Evolutionary conservation across 2,329 filamentous ascomycete genomes (phyloP), one percentile per base, ranked within the genome.

Genomic region (Colletotrichum sidae): DNA sequence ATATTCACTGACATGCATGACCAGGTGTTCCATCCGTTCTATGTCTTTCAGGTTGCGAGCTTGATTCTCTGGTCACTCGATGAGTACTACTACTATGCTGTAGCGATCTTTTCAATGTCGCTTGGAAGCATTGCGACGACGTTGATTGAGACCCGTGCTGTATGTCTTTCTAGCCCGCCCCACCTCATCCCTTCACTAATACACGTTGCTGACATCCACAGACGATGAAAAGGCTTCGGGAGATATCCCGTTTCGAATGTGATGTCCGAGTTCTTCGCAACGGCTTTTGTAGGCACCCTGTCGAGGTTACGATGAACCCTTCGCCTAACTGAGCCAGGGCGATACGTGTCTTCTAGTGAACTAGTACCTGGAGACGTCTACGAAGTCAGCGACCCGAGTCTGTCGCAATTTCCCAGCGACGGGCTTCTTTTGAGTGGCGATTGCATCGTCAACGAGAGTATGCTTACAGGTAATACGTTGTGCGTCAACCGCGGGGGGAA

Each of bases 361-460:
- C 85, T 99, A 25, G 94, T 97, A 9, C 96, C 96, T 1, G 96
- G 96, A 38, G 96, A 99, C 76, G 90, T 99, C 7, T 99, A 97
- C 78, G 96, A 99, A 81, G 87, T 99, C 54, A 97, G 95, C 62
- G 96, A 99, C 76, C 96, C 96, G 2, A 93, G 90, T 13, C 83
- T 99, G 34, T 88, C 88, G 4, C 92, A 97, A 71, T 92, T 98
- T 68, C 96, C 96, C 1, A 96, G 93, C 72, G 96, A 99, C 77
- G 97, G 95, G 76, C 81, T 99, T 39, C 81, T 99, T 6, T 84
- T 99, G 0, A 93, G 92, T 56, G 96, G 96, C 45, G 96, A 99
- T 78, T 97, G 94, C 73, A 98, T 99, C 68, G 94, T 99, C 69
- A 99, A 99, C 73, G 96, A 99, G 79, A 98, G 96, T 79, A 99